Percentiles rank a stretch among this genome's conserved stretches.
Evolutionary conservation across 2,329 filamentous ascomycete species (phyloP).

Genomic region (Rutstroemia sp.): DNA sequence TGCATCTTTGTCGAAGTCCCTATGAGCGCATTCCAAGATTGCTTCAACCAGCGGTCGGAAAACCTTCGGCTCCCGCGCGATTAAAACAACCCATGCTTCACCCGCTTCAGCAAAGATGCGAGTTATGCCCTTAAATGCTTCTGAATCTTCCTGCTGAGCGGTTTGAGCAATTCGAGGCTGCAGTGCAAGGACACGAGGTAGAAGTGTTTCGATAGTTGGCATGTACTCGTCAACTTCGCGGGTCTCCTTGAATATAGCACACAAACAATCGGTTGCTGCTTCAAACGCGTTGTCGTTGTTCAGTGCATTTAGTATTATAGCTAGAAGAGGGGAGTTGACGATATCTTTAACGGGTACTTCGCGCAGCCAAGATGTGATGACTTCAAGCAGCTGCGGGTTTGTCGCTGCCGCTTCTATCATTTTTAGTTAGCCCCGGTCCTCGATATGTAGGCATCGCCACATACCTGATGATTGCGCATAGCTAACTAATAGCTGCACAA

Average conservation of each 20-base stretch:
- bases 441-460: slow-evolving; percentile 25
- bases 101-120: slow-evolving; percentile 88
- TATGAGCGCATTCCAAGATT: slow-evolving; percentile 82
- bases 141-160: slow-evolving; percentile 73
- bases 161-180: slow-evolving; percentile 68
- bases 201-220: slow-evolving; percentile 71
- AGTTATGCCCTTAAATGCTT: slow-evolving; percentile 81
- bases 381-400: slow-evolving; percentile 88
- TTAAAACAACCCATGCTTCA: slow-evolving; percentile 87
- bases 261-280: slow-evolving; percentile 85
- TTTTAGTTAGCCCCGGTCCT: slow-evolving; percentile 19
- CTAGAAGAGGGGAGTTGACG: slow-evolving; percentile 76
- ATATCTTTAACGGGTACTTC: slow-evolving; percentile 82
- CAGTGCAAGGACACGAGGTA: slow-evolving; percentile 72
- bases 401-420: slow-evolving; percentile 62
- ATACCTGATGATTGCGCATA: slow-evolving; percentile 88
- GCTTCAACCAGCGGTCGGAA: slow-evolving; percentile 84
- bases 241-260: slow-evolving; percentile 85
- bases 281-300: slow-evolving; percentile 72
- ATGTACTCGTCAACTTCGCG: slow-evolving; percentile 88
- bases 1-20: slow-evolving; percentile 83
- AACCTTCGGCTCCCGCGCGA: slow-evolving; percentile 73
- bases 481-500: slow-evolving; percentile 78
- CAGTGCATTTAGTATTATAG: slow-evolving; percentile 71
- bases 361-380: slow-evolving; percentile 92